Base-by-base conservation (phyloP, 2,329 filamentous ascomycete genomes). In the Talaromyces sp. region DNA sequence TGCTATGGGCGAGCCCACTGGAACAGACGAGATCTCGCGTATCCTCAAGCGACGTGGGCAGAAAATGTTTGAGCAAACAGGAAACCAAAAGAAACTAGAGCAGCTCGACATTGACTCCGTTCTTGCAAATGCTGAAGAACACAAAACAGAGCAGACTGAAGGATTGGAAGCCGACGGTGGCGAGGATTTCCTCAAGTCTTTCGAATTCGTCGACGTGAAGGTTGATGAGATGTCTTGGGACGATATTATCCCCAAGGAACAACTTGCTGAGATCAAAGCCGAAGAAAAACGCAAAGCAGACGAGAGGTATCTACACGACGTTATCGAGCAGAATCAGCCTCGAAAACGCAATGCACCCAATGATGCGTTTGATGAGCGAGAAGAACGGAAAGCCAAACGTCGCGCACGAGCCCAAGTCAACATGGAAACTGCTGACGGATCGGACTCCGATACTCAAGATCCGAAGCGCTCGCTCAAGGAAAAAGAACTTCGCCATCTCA, bases 21-120 rank as follows among this genome's bases (percentile, higher is more conserved):
- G 92, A 2, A 92, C 92, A 0, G 94, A 97, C 69, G 95, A 97
- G 73, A 98, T 98, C 69, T 96, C 95, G 68, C 91, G 91, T 77
- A 96, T 99, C 66, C 85, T 99, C 73, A 98, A 98, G 81, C 93
- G 94, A 79, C 90, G 95, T 70, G 96, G 95, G n/a, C 95, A 97
- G 75, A 97, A 95, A 78, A 96, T 99, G 90, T 99, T 99, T 71
- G 94, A 98, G 78, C 94, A 97, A 76, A 95, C 91, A 11, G 92
- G 92, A 66, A 99, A 99, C 75, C 95, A 99, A 78, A 90, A 94
- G 79, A 95, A 96, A 75, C 84, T 99, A 5, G 95, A 99, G 78
- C 93, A 97, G 78, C 88, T 99, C 27, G 95, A 99, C 75, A 98
- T 99, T 70, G 96, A 99, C 75, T 92, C 93, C 9, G 95, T 99